phyloP scores from a whole-genome alignment of 2,329 filamentous ascomycete genomes.

The Aspergillus quadrilineatus region DNA sequence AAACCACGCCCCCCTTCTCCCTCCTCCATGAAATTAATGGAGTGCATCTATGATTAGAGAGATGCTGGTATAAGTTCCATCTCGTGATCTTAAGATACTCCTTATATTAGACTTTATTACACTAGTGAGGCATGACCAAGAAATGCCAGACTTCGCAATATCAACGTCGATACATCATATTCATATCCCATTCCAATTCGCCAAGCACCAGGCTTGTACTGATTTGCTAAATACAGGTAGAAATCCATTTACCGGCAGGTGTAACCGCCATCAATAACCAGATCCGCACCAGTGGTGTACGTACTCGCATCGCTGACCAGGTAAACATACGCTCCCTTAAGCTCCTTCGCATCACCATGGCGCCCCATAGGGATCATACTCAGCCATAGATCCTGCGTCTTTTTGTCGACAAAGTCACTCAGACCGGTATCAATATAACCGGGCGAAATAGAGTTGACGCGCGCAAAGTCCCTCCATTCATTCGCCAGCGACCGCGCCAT shows the following conservation, averaged over 20 bases:
- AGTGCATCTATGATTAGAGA: no score
- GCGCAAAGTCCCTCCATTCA: slow-evolving; percentile 68
- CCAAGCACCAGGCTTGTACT: neutral
- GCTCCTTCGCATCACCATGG: slow-evolving; percentile 63
- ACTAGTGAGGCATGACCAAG: no score
- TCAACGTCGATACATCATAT: neutral
- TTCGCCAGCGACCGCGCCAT: slow-evolving; percentile 64
- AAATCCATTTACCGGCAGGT: slow-evolving; percentile 38
- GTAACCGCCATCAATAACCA: slow-evolving; percentile 53
- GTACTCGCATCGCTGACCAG: slow-evolving; percentile 49
- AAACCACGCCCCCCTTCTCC: no score
- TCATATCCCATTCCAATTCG: neutral
- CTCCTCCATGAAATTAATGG: no score
- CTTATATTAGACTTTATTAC: no score
- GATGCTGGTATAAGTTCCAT: no score
- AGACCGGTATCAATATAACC: slow-evolving; percentile 69
- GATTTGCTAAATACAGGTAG: neutral
- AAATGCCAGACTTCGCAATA: neutral
- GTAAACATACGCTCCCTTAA: slow-evolving; percentile 60
- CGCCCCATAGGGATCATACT: slow-evolving; percentile 61
- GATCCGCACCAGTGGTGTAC: slow-evolving; percentile 51
- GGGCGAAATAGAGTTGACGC: slow-evolving; percentile 67
- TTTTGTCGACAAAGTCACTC: slow-evolving; percentile 62
- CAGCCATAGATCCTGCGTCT: slow-evolving; percentile 58
- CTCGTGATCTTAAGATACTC: no score